Base-by-base conservation (phyloP, 495 filamentous ascomycete genomes). In the Cenococcum geophilum region DNA sequence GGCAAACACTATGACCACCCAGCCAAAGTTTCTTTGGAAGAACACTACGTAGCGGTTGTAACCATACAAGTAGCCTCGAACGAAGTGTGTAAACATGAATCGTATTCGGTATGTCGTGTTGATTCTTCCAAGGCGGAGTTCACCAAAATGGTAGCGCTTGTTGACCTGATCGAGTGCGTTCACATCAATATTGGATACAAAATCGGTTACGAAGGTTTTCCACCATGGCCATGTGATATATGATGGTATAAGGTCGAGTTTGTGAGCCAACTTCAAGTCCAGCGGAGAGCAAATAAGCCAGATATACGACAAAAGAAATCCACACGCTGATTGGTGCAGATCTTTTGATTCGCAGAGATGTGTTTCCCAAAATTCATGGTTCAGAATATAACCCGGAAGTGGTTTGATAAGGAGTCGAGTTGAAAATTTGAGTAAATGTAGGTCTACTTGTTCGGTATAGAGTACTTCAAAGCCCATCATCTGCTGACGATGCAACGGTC, bases 11-110 rank as follows among this genome's bases (percentile, higher is more conserved):
- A 75, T 67, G 0, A 76, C 69, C 0, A 85, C 47, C 64, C 74
- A 73, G 1, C 73, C 71, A 32, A 83, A 74, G 56, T 83, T 80
- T 10, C 79, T 74, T 9, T 68, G 68, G 49, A 83, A 73, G 63
- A 66, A 69, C 34, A 63, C 63, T 11, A 63, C 66, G 35, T 69
- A 69, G 34, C 63, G 55, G 27, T 65, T 69, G 49, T 66, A 69
- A 23, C 63, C 60, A 36, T 66, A 65, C 2, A 69, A 49, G 32
- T 69, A 69, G 0, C 66, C 66, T 9, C 66, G 57, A n/a, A 68
- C 60, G 27, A 65, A 65, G 42, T 66, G 62, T 32, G 60, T 66
- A 36, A 35, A 47, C 23, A 58, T 40, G 52, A 64, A 65, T 9
- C 66, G 59, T 11, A 48, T 57, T 6, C 70, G 64, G 58, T 72